Evolutionary conservation across 2,329 filamentous ascomycete genomes (phyloP), one percentile per base, ranked within the genome.

Genomic region (Corinectria fuckeliana): DNA sequence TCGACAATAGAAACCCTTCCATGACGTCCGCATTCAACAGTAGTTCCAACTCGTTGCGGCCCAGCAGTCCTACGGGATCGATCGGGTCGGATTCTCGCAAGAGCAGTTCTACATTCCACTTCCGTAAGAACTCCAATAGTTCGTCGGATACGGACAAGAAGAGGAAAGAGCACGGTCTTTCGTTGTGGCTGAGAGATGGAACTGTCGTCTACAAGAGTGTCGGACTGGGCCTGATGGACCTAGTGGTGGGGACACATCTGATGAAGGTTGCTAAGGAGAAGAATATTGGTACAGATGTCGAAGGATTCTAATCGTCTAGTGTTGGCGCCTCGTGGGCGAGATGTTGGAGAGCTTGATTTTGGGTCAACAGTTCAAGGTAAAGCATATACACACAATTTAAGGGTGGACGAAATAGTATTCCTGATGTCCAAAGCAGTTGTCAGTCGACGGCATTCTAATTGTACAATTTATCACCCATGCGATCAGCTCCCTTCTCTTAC

Each of bases 141-240:
- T 74, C 75, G 1, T 60, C 67, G n/a, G 71, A 70, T 3, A 57
- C 69, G 2, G 67, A 77, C 49, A 78, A 81, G 68, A 74, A 78
- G 58, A 76, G 78, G 60, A 78, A 77, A 58, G 81, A 85, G 50
- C 78, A 85, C 51, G 76, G 81, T 10, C 74, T 88, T 53, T 76
- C 78, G 25, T 75, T 78, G 18, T 89, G 87, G 87, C 71, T 89
- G 55, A 77, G 82, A 56, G 79, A 80, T 3, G 88, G 88, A 0
- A 90, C 88, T 58, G 87, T 90, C 18, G 82, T 90, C 7, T 90
- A 89, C 71, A 90, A 90, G 78, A 86, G 85, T 61, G 88, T 90
- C 0, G 88, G 88, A 0, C 72, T 90, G 47, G 88, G 87, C 0
- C 71, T 89, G 50, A 89, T 90, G 87, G 88, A 90, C 67, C 72